Evolutionary conservation across 2,329 filamentous ascomycete genomes (phyloP).

Genomic region (Xylariaceae sp.): DNA sequence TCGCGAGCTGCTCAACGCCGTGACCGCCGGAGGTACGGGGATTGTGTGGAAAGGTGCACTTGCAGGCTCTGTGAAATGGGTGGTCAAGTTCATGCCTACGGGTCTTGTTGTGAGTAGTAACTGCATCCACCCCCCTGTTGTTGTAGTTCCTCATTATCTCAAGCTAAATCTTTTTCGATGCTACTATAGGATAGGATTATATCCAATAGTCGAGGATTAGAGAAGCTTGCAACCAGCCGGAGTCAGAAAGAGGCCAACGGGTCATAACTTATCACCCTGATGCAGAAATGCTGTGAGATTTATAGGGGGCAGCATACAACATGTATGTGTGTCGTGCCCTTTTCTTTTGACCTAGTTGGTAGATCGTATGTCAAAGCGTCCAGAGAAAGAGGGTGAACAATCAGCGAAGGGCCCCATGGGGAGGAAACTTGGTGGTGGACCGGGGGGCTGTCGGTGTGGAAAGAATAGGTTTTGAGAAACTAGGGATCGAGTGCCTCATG

Average conservation of each 20-base stretch:
- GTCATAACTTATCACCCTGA: neutral
- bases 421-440: neutral
- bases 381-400: neutral
- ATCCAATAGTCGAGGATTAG: neutral
- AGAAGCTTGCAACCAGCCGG: neutral
- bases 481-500: neutral
- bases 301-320: neutral
- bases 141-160: neutral
- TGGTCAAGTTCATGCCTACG: neutral
- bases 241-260: neutral
- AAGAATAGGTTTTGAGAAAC: neutral
- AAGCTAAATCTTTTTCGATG: neutral
- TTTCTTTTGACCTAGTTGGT: neutral
- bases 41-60: neutral
- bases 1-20: neutral
- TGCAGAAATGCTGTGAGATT: neutral
- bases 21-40: neutral
- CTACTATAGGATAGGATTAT: neutral
- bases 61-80: neutral
- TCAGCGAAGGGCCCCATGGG: neutral
- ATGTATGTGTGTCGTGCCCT: neutral
- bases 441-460: neutral
- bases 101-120: neutral
- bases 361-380: neutral
- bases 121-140: neutral